Base-by-base conservation (phyloP, 495 filamentous ascomycete genomes). In the Tuber umbilicatum region DNA sequence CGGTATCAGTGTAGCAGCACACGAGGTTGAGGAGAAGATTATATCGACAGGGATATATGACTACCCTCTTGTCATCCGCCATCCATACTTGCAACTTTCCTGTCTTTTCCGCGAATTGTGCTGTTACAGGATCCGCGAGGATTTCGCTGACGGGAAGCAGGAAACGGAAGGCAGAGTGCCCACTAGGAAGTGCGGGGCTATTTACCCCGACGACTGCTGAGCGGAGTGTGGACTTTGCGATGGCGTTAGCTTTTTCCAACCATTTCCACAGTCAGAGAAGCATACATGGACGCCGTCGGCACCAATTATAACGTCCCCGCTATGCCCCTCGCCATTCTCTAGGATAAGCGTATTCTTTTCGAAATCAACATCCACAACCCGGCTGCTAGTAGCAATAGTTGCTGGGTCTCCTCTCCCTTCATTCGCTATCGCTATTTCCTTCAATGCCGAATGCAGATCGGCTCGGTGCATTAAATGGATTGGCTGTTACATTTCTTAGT, bases 141-240 rank as follows among this genome's bases (percentile, higher is more conserved):
- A 86, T 86, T 14, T 81, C 74, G 38, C 86, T 77, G 0, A 85
- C 82, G 7, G 84, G 82, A 1, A 90, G 83, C 1, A 90, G 75
- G 81, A 91, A 91, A 19, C 89, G 85, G 80, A 88, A 91, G 2
- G 87, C 87, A 69, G 84, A 86, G 72, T 88, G 87, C 2, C 89
- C 88, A 19, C 85, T 87, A 70, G 85, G 83, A 47, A 84, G 83
- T 1, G 86, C 64, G 19, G 67, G 37, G 17, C 23, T 43, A 0
- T 68, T 21, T 23, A 55, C 55, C 42, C 41, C 50, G 23, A 68
- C 50, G 14, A 64, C 37, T 1, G 68, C 70, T 60, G 76, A 73
- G 68, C 85, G 81, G n/a, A 83, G 81, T 7, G 5, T 64, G 14
- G 85, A 85, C 79, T 85, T 68, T 31, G 64, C 40, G 41, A 39